Percentiles rank a stretch among this genome's conserved stretches.
Conservation (phyloP, 495 filamentous ascomycete genomes). For the Rostrohypoxylon terebratum region DNA sequence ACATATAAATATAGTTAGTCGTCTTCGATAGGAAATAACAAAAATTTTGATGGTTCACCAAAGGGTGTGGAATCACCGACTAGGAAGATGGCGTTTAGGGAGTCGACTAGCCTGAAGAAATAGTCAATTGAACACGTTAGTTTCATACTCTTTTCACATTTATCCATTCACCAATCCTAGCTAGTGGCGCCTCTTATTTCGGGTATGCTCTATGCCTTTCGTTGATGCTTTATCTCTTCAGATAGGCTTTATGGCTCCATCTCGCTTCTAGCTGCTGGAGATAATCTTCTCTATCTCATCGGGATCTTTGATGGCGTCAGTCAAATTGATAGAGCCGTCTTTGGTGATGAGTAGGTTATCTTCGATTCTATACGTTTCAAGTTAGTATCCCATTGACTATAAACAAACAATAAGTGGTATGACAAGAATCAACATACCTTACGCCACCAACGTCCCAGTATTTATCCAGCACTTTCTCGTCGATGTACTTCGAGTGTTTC, state of each 20-base stretch:
- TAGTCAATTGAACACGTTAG: not conserved
- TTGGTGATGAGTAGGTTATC: conserved; percentile 84
- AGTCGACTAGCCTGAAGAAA: conserved; percentile 7
- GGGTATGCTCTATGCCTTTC: not conserved
- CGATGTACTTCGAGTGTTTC: conserved; percentile 77
- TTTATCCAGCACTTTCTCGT: conserved; percentile 75
- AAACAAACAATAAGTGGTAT: not conserved
- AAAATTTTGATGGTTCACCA: not conserved
- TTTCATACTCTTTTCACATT: not conserved
- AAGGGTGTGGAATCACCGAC: conserved; percentile 6
- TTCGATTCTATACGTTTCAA: conserved; percentile 58
- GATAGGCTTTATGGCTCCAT: not conserved
- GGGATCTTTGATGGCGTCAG: conserved; percentile 76
- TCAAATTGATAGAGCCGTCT: conserved; percentile 82
- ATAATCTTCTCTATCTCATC: conserved; percentile 76
- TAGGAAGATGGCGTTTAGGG: conserved; percentile 11
- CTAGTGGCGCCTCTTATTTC: not conserved
- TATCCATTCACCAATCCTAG: conserved; percentile 1
- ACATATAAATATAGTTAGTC: not conserved
- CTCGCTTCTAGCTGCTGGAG: conserved; percentile 40
- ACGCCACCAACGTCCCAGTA: conserved; percentile 95
- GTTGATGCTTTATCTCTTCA: not conserved
- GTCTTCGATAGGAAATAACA: not conserved
- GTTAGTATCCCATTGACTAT: not conserved
- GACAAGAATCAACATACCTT: conserved; percentile 53